Evolutionary conservation across 805 yeast genomes (phyloP).

Genomic region (Cyberlindnera bimundalis): DNA sequence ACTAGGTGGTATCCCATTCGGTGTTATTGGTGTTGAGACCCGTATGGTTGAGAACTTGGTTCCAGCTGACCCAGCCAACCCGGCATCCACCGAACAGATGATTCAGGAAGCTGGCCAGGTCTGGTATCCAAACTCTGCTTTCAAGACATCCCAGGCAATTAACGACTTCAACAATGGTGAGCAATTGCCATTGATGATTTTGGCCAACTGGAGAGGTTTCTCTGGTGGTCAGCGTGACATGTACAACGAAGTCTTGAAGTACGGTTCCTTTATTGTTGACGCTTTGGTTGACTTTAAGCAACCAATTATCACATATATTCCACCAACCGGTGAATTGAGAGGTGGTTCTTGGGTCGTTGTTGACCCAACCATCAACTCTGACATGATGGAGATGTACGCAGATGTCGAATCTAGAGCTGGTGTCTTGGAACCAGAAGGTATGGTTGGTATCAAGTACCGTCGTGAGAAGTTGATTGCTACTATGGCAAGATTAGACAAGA

Average conservation of each 20-base stretch:
- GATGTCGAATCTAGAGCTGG: constrained; percentile 95
- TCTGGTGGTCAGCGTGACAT: constrained; percentile 99
- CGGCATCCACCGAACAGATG: constrained; percentile 82
- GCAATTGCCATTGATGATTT: constrained; percentile 92
- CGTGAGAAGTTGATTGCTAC: constrained; percentile 88
- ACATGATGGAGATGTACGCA: constrained; percentile 99
- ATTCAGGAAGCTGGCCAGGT: constrained; percentile 98
- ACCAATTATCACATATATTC: constrained; percentile 95
- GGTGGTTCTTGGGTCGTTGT: constrained; percentile 99
- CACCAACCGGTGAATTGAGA: constrained; percentile 97
- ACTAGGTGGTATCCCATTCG: constrained; percentile 97
- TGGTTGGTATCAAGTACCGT: constrained; percentile 98
- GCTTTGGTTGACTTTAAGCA: constrained; percentile 94
- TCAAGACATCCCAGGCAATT: constrained; percentile 98
- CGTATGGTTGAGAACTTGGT: constrained; percentile 81
- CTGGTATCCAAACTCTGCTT: constrained; percentile 99
- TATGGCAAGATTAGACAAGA: constrained; percentile 83
- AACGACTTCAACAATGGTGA: constrained; percentile 98
- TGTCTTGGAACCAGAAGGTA: constrained; percentile 98
- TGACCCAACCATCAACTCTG: constrained; percentile 95
- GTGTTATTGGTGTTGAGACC: constrained; percentile 96
- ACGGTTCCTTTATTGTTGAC: constrained; percentile 95
- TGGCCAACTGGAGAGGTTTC: constrained; percentile 99
- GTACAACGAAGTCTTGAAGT: constrained; percentile 97
- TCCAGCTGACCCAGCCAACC: constrained; percentile 99